Base-by-base conservation (phyloP, 139 green algal species). In the Closterium sp. region DNA sequence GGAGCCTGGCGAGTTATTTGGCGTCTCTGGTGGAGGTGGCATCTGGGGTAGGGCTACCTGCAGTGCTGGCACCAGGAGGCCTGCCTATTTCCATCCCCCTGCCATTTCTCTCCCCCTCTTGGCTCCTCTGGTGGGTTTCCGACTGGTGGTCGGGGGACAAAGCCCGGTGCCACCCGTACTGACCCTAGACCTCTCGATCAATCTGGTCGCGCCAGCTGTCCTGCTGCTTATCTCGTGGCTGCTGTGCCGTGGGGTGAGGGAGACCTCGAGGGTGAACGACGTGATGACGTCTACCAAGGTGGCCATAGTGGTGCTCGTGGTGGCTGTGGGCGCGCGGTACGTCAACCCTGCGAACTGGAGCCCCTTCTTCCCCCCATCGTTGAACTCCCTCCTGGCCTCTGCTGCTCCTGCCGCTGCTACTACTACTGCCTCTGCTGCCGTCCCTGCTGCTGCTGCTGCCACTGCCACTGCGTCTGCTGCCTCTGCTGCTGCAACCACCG, bases 341-440 rank as follows among this genome's bases (percentile, higher is more conserved):
- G 91, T 95, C 4, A 84, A 93, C 28, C 43, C 88, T 10, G 76
- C 36, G 21, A 97, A 97, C 93, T 95, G 95, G 36, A 38, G 32
- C 16, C 94, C 95, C 12, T 97, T 97, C 12, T 76, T 76, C 55
- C 55, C 55, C 55, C 55, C 55, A 76, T 12, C 55, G 55, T 19
- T 28, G 16, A 19, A 76, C 55, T 5, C 55, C 55, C 55, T 76
- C 2, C 55, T 76, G 0, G 25, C 0, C 55, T 76, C 55, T 2
- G 55, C 55, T 76, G 55, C 55, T 76, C 55, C 55, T 76, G 55
- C 12, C 25, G 55, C 55, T 19, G 55, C 55, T 3, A 28, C 55
- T 76, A 19, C 55, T 76, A 19, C 1, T 12, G 55, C 55, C 55
- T 2, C 55, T 76, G 55, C 55, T 12, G 4, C 19, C 4, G 38